These are phyloP conservation scores for Pseudonectria buxi DNA, from an alignment of 2,329 filamentous ascomycete genomes.

Conservation along the genomic window DNA sequence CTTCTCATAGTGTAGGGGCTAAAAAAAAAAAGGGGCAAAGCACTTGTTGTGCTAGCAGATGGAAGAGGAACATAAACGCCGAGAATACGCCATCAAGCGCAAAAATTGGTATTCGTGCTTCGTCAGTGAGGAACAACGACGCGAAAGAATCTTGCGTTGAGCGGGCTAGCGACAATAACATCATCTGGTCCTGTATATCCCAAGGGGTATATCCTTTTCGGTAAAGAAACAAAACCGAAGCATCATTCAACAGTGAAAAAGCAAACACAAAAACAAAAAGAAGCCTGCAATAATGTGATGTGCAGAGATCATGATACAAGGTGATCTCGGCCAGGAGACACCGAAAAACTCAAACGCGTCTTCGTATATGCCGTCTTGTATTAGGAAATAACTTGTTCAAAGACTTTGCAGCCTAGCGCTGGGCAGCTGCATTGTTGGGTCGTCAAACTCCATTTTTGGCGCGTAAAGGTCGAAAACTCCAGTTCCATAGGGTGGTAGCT, in stretches of 20 bases:
- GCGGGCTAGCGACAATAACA: too few relatives aligned
- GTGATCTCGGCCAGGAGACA: constrained; percentile 10
- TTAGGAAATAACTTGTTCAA: constrained; percentile 26
- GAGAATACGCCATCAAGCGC: too few relatives aligned
- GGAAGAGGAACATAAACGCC: too few relatives aligned
- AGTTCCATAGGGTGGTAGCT: constrained; percentile 42
- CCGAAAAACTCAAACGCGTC: background rate
- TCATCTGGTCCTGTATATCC: constrained; percentile 23
- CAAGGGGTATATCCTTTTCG: constrained; percentile 24
- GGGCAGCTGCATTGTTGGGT: constrained; percentile 52
- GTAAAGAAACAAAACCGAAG: background rate
- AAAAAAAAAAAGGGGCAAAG: too few relatives aligned
- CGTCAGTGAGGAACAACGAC: too few relatives aligned
- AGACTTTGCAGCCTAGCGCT: constrained; percentile 52
- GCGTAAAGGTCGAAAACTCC: constrained; percentile 47
- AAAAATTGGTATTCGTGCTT: too few relatives aligned
- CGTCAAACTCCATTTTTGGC: constrained; percentile 52
- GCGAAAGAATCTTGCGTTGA: background rate
- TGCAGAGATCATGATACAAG: constrained; percentile 20
- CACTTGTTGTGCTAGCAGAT: background rate
- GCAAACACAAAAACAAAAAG: constrained; percentile 13
- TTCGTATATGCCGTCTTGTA: constrained; percentile 6
- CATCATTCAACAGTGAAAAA: constrained; percentile 2
- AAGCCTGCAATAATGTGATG: constrained; percentile 14
- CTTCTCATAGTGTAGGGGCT: too few relatives aligned